Evolutionary conservation across 495 filamentous ascomycete genomes (phyloP).

Genomic region (Gamarada debralockiae): DNA sequence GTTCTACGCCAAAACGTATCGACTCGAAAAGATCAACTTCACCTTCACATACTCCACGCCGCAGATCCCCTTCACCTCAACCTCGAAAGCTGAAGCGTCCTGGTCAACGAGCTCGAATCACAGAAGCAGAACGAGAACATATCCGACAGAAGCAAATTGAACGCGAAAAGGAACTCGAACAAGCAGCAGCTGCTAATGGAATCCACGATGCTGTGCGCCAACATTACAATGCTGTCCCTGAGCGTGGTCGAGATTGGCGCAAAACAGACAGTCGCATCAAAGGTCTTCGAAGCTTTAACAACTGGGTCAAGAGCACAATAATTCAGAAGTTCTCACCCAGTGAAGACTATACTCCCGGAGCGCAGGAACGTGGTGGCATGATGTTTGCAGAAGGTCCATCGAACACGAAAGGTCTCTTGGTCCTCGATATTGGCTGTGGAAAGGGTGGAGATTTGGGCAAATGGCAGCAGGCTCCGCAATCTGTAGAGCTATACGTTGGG

Average conservation of each 20-base stretch:
- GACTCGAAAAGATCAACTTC: constrained; percentile 18
- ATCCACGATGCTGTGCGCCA: constrained; percentile 83
- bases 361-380: constrained; percentile 50
- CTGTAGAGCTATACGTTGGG: constrained; percentile 85
- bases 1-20: constrained; percentile 19
- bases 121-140: constrained; percentile 63
- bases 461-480: constrained; percentile 86
- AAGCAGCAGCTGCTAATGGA: constrained; percentile 37
- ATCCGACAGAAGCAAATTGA: constrained; percentile 64
- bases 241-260: constrained; percentile 90
- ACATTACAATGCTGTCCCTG: constrained; percentile 94
- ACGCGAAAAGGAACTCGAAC: constrained; percentile 54
- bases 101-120: constrained; percentile 74
- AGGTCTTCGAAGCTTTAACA: constrained; percentile 91
- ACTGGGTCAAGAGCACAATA: constrained; percentile 95
- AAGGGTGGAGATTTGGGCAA: constrained; percentile 95
- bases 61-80: constrained; percentile 28
- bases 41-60: constrained; percentile 15
- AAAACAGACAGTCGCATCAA: constrained; percentile 92
- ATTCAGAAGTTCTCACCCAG: constrained; percentile 95
- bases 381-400: constrained; percentile 30
- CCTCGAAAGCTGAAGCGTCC: constrained; percentile 79
- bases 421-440: constrained; percentile 92
- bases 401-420: constrained; percentile 54
- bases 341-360: constrained; percentile 59